A percentile compares a stretch with the other conserved stretches of the same genome.
Conservation (phyloP, 495 filamentous ascomycete genomes). For the Penicillium roqueforti region DNA sequence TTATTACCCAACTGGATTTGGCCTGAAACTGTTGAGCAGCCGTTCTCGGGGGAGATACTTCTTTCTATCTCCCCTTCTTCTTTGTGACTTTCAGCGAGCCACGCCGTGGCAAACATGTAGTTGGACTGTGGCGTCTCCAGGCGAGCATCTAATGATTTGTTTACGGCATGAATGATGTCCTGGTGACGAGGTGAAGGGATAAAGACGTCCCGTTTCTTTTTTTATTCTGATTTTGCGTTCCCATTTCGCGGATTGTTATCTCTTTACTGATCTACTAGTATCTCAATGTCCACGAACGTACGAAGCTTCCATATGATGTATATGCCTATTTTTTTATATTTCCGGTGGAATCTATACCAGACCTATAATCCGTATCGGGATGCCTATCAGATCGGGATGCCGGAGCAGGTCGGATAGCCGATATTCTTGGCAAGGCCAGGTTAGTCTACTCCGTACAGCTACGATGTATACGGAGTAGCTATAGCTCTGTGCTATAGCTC, state of each 20-base stretch:
- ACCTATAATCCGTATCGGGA: not conserved
- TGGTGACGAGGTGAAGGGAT: conserved; percentile 7
- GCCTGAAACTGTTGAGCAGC: conserved; percentile 27
- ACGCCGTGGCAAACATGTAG: conserved; percentile 2
- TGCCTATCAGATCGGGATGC: conserved; percentile 3
- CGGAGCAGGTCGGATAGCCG: not conserved
- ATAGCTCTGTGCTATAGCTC: not conserved
- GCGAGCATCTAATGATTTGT: conserved; percentile 19
- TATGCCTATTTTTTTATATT: conserved; percentile 28
- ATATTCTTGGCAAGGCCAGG: not conserved
- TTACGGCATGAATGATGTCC: conserved; percentile 17
- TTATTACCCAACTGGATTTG: conserved; percentile 31
- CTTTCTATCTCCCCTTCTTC: conserved; percentile 18
- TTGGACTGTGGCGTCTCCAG: conserved; percentile 6
- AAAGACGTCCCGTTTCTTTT: not conserved
- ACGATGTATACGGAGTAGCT: too few relatives aligned
- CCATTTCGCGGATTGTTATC: conserved; percentile 12
- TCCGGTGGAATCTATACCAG: conserved; percentile 2
- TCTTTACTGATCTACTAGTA: conserved; percentile 20
- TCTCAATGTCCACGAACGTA: conserved; percentile 32
- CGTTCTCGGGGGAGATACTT: conserved; percentile 16
- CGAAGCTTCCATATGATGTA: conserved; percentile 38
- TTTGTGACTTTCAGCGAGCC: conserved; percentile 6
- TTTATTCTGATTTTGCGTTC: conserved; percentile 2
- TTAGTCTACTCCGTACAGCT: too few relatives aligned